A percentile compares a stretch with the other conserved stretches of the same genome.
These are phyloP conservation scores for Xylaria hypoxylon DNA, from an alignment of 2,329 filamentous ascomycete species.

Conservation along the genomic window DNA sequence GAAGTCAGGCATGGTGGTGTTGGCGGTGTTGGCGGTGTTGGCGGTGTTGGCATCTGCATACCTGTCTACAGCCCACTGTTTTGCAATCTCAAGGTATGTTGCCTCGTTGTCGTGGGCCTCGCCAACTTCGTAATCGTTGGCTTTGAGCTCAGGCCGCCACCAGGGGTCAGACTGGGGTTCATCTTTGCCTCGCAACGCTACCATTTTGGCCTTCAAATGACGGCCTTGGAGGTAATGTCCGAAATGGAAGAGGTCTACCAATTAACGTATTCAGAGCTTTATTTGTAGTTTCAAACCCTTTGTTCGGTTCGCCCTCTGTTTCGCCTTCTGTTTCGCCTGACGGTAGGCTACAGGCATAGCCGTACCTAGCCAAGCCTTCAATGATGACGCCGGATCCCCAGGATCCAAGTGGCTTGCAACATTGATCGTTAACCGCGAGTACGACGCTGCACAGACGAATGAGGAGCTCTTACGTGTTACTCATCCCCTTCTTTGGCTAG, in stretches of 20 bases:
- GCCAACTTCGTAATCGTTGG: slow-evolving; percentile 24
- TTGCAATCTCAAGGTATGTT: slow-evolving; percentile 20
- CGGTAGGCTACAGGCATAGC: slow-evolving; percentile 15
- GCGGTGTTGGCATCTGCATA: slow-evolving; percentile 4
- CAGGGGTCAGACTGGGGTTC: slow-evolving; percentile 24
- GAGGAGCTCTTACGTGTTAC: slow-evolving; percentile 15
- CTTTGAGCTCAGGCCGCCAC: slow-evolving; percentile 33
- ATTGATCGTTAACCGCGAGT: neutral
- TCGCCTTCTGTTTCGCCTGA: slow-evolving; percentile 11
- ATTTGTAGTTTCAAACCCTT: slow-evolving; percentile 11
- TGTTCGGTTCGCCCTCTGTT: neutral
- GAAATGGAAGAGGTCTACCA: neutral
- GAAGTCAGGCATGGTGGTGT: neutral
- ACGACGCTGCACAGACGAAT: slow-evolving; percentile 3
- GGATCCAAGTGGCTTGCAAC: neutral
- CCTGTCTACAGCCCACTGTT: slow-evolving; percentile 27
- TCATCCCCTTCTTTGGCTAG: neutral
- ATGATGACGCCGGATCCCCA: neutral
- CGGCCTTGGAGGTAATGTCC: neutral
- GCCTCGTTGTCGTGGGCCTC: slow-evolving; percentile 33
- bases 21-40: too few relatives aligned
- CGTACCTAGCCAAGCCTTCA: neutral
- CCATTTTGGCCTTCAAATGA: slow-evolving; percentile 3
- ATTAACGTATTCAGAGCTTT: neutral
- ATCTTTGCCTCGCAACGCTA: neutral